A percentile compares a stretch with the other conserved stretches of the same genome.
phyloP scores from a whole-genome alignment of 768 basidiomycete species.

The Termitomyces sp. region DNA sequence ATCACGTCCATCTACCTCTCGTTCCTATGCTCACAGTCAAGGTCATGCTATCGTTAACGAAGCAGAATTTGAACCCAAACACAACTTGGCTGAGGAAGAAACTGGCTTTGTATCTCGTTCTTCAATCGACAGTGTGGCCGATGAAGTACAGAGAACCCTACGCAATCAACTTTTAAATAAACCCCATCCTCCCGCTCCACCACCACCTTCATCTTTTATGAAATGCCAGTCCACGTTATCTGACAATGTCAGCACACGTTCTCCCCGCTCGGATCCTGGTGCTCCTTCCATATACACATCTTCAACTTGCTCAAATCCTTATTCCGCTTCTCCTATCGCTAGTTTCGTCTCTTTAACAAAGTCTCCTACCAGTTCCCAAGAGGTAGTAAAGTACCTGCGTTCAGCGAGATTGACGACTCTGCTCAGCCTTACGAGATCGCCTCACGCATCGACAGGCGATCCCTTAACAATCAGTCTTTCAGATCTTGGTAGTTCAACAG shows the following conservation, averaged over 20 bases:
- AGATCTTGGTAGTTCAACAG: slow-evolving; percentile 82
- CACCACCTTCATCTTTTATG: slow-evolving; percentile 37
- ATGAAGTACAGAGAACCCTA: slow-evolving; percentile 71
- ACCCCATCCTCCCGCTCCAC: slow-evolving; percentile 24
- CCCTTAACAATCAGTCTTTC: slow-evolving; percentile 88
- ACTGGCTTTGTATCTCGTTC: slow-evolving; percentile 69
- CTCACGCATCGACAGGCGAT: slow-evolving; percentile 69
- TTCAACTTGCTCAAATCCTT: slow-evolving; percentile 40
- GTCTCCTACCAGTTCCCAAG: slow-evolving; percentile 51
- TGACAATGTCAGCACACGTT: slow-evolving; percentile 50
- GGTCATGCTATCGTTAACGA: slow-evolving; percentile 43
- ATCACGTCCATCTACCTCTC: slow-evolving; percentile 37
- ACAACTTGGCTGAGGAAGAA: slow-evolving; percentile 49
- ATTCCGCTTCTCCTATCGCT: slow-evolving; percentile 42
- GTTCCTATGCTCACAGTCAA: slow-evolving; percentile 41
- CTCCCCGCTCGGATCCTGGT: slow-evolving; percentile 51
- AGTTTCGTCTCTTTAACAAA: slow-evolving; percentile 36
- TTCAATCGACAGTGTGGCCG: slow-evolving; percentile 82
- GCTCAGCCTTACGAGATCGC: slow-evolving; percentile 71
- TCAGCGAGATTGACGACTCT: slow-evolving; percentile 83
- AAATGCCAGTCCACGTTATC: slow-evolving; percentile 49
- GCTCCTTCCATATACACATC: slow-evolving; percentile 46
- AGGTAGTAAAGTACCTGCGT: slow-evolving; percentile 81
- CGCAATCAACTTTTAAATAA: slow-evolving; percentile 48
- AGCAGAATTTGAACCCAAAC: slow-evolving; percentile 47